These are phyloP conservation scores for Apiotrichum gamsii DNA, from an alignment of 1,284 basidiomycete species.

Conservation along the genomic window DNA sequence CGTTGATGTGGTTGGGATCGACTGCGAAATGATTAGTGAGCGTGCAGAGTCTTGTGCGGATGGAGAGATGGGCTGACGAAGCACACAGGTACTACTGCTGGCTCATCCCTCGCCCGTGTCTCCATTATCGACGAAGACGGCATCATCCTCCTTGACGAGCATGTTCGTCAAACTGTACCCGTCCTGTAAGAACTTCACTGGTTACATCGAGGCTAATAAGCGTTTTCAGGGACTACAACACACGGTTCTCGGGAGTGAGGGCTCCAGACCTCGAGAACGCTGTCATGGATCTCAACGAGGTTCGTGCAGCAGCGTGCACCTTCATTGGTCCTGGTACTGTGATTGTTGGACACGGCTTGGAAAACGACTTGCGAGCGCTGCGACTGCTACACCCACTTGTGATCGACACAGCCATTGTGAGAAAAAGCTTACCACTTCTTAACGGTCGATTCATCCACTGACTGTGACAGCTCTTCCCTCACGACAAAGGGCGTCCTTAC, in stretches of 20 bases:
- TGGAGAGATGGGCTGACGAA: background rate
- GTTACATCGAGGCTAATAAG: background rate
- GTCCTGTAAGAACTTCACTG: constrained; percentile 58
- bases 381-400: constrained; percentile 73
- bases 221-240: constrained; percentile 85
- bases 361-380: constrained; percentile 83
- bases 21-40: constrained; percentile 79
- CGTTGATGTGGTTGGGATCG: constrained; percentile 67
- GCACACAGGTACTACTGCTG: constrained; percentile 64
- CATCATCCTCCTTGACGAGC: constrained; percentile 67
- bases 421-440: constrained; percentile 1
- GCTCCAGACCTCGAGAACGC: constrained; percentile 57
- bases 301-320: constrained; percentile 61
- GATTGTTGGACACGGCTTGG: constrained; percentile 67
- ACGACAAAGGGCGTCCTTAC: constrained; percentile 68
- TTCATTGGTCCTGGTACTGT: constrained; percentile 72
- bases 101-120: constrained; percentile 76
- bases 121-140: constrained; percentile 75
- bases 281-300: constrained; percentile 58
- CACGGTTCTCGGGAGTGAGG: constrained; percentile 76
- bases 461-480: constrained; percentile 61
- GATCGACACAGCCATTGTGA: constrained; percentile 67
- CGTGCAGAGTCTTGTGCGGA: too few species aligned
- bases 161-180: constrained; percentile 69
- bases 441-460: background rate